Base-by-base conservation (phyloP, 768 basidiomycete genomes). In the Collybia nuda region DNA sequence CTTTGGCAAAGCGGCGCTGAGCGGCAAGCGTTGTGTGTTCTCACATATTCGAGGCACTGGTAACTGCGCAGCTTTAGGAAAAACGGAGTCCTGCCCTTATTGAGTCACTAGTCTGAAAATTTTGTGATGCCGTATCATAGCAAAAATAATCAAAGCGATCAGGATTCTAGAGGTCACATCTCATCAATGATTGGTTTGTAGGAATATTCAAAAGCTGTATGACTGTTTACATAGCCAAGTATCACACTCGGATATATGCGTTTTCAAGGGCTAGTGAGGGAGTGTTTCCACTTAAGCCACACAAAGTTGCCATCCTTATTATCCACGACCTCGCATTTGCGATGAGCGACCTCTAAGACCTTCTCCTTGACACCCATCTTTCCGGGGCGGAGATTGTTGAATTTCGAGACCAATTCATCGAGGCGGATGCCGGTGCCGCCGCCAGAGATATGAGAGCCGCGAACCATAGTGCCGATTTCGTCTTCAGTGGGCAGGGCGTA, bases 401-500 rank as follows among this genome's bases (percentile, higher is more conserved):
- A 84, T 61, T 76, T 76, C 21, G 74, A 67, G 5, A 90, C 59
- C 39, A 94, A 65, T 59, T 93, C 90, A 29, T 81, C 73, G 47
- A 80, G 63, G 6, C 77, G 85, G 22, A 88, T 57, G 17, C 81
- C 81, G 53, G 80, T 81, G 19, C 75, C 77, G 17, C 85, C 85
- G 48, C 84, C 85, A 11, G 77, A 73, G n/a, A 64, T 63, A 58
- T 85, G 80, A 60, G 78, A 69, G 47, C 93, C 85, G 54, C 68
- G 75, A 37, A 98, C 85, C 36, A 86, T 67, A 15, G 75, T 67
- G 40, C 79, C 73, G 55, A 99, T 85, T 56, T 86, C 83, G 38
- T 73, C 68, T 65, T 98, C 94, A 12, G 84, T 81, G 1, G 94
- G 96, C 40, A 99, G 73, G 47, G 81, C 80, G 56, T 69, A 80